Conservation (phyloP, 2,329 filamentous ascomycete species). For the Stemphylium beticola region DNA sequence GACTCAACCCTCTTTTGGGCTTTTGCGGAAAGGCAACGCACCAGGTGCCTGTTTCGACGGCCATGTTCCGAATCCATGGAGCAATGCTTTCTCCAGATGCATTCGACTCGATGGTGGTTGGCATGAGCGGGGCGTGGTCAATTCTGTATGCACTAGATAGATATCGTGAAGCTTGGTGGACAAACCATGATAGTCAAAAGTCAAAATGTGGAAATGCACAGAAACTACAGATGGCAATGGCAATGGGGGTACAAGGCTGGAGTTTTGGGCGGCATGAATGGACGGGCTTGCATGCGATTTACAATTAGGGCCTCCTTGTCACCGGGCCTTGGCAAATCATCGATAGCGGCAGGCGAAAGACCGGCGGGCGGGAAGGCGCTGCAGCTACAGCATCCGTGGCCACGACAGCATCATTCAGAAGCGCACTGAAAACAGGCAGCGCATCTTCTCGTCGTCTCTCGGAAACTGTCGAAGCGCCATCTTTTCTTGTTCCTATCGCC, state of each 20-base stretch:
- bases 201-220: conserved; percentile 3
- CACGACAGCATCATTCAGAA: conserved; percentile 37
- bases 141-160: conserved; percentile 33
- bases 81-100: background rate
- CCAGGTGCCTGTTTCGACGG: background rate
- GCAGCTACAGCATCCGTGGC: conserved; percentile 18
- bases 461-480: conserved; percentile 17
- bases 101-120: background rate
- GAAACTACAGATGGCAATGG: conserved; percentile 8
- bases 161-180: conserved; percentile 25
- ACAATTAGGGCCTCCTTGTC: conserved; percentile 19
- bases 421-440: conserved; percentile 24
- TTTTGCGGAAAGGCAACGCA: background rate
- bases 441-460: conserved; percentile 21
- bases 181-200: conserved; percentile 1
- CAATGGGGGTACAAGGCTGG: conserved; percentile 1
- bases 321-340: conserved; percentile 33
- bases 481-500: conserved; percentile 15
- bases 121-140: conserved; percentile 13
- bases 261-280: background rate
- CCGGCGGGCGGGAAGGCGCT: conserved; percentile 29
- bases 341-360: conserved; percentile 36
- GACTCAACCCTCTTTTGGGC: background rate
- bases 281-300: background rate
- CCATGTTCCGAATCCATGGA: background rate